phyloP scores from a whole-genome alignment of 805 yeast genomes.

The Nakazawaea peltata region DNA sequence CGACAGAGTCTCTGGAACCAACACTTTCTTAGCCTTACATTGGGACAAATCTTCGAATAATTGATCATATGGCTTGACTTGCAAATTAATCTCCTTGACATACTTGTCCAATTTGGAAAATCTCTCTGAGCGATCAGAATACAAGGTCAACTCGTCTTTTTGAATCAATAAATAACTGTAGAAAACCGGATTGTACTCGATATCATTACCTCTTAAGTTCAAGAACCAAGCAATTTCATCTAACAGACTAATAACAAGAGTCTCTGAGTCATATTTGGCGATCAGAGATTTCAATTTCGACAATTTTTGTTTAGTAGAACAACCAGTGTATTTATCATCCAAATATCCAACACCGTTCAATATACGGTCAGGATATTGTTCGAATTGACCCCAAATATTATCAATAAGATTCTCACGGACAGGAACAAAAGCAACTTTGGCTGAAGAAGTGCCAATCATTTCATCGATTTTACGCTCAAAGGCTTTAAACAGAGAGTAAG shows the following conservation, averaged over 20 bases:
- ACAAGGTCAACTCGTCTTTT: conserved; percentile 28
- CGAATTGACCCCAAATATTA: conserved; percentile 44
- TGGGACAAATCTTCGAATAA: conserved; percentile 36
- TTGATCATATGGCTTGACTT: conserved; percentile 31
- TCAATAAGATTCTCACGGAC: conserved; percentile 41
- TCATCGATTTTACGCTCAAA: conserved; percentile 24
- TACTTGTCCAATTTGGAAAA: conserved; percentile 29
- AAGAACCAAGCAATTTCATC: conserved; percentile 92
- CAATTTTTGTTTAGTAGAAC: conserved; percentile 49
- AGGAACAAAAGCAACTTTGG: conserved; percentile 33
- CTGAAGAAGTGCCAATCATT: conserved; percentile 15
- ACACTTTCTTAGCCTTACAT: conserved; percentile 29
- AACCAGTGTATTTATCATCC: conserved; percentile 56
- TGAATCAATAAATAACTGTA: conserved; percentile 42
- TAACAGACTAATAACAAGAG: conserved; percentile 37
- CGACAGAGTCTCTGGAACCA: conserved; percentile 50
- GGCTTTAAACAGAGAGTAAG: conserved; percentile 25
- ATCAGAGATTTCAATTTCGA: conserved; percentile 31
- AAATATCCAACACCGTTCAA: conserved; percentile 42
- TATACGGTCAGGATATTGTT: conserved; percentile 53
- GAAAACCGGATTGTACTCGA: conserved; percentile 47
- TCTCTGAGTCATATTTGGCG: conserved; percentile 14
- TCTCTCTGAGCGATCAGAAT: conserved; percentile 31
- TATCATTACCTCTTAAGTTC: conserved; percentile 60
- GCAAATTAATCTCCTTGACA: conserved; percentile 35